phyloP scores from a whole-genome alignment of 257 asterid species.

The Rubia yunnanensis region DNA sequence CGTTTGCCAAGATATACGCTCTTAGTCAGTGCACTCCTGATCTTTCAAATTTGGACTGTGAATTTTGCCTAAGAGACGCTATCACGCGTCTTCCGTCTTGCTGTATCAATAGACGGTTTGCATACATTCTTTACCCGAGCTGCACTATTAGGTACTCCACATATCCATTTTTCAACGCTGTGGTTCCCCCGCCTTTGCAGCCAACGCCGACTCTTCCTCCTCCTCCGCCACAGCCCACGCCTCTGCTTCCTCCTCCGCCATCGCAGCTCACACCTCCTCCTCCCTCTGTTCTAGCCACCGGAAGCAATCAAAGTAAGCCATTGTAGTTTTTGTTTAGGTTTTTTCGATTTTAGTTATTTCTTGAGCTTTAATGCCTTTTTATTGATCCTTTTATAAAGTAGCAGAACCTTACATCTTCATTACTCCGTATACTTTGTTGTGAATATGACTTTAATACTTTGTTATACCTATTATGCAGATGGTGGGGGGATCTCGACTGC shows the following conservation, averaged over 20 bases:
- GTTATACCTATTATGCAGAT: background rate
- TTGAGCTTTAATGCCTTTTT: too few species aligned
- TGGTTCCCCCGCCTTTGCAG: background rate
- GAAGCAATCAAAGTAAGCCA: too few species aligned
- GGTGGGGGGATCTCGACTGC: background rate
- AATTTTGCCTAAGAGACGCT: background rate
- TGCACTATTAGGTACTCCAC: background rate
- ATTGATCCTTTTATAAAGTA: too few species aligned
- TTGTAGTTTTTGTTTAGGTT: too few species aligned
- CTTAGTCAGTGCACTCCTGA: too few species aligned
- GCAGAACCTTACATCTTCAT: too few species aligned
- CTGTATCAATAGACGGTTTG: background rate
- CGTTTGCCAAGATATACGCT: too few species aligned
- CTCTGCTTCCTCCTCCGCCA: background rate
- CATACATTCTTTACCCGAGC: background rate
- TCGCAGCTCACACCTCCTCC: background rate
- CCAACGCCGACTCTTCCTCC: background rate
- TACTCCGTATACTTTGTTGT: too few species aligned
- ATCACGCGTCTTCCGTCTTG: background rate
- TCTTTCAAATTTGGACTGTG: background rate
- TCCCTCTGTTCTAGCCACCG: too few species aligned
- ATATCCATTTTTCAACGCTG: background rate
- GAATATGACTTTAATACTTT: too few species aligned
- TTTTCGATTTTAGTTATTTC: too few species aligned
- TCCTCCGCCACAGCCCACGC: background rate